Percentiles rank a stretch among this genome's conserved stretches.
These are phyloP conservation scores for Gastrolobium villosum DNA, from an alignment of 306 rosid genomes.

Conservation along the genomic window DNA sequence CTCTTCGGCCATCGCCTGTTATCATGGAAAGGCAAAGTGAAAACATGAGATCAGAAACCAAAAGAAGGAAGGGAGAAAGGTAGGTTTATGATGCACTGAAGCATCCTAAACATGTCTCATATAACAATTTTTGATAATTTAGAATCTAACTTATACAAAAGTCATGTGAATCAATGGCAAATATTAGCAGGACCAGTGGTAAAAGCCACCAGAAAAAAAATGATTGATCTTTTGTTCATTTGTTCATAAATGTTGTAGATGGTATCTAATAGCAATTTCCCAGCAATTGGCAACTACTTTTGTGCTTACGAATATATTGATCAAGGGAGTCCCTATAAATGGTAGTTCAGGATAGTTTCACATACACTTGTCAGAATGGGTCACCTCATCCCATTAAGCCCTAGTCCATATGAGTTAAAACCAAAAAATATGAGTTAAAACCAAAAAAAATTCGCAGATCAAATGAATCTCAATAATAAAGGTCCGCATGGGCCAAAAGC, in stretches of 20 bases:
- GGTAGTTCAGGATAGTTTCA: slow-evolving; percentile 4
- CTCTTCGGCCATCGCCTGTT: slow-evolving; percentile 82
- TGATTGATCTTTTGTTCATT: background rate
- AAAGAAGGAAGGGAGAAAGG: background rate
- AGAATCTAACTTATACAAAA: slow-evolving; percentile 2
- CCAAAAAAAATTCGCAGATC: no score
- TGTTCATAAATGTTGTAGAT: slow-evolving; percentile 9
- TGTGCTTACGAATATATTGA: slow-evolving; percentile 9
- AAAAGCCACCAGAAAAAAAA: background rate
- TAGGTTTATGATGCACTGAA: background rate
- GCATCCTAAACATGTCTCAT: background rate
- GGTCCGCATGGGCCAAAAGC: no score
- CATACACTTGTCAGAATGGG: background rate
- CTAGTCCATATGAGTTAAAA: no score
- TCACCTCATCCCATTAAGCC: no score
- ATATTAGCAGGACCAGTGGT: no score
- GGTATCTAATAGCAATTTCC: background rate
- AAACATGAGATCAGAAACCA: slow-evolving; percentile 27
- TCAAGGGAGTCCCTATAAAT: slow-evolving; percentile 17
- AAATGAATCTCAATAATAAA: no score
- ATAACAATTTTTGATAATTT: background rate
- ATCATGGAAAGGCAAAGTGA: slow-evolving; percentile 20
- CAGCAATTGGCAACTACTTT: slow-evolving; percentile 15
- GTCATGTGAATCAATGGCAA: background rate
- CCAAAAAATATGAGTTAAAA: no score